Base-by-base conservation (phyloP, 306 rosid genomes). In the Cajanus cajan region DNA sequence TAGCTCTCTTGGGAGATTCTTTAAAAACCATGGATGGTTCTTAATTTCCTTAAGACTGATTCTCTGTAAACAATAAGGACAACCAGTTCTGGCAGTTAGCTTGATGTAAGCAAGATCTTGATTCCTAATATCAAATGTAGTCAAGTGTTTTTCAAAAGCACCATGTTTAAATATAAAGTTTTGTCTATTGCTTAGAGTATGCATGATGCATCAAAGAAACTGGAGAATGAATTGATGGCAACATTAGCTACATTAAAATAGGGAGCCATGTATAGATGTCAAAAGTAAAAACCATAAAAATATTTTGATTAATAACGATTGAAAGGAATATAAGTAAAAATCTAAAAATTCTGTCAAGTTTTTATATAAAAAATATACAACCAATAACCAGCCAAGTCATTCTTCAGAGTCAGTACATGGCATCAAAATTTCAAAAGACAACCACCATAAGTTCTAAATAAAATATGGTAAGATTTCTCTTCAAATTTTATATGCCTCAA, bases 1-100 rank as follows among this genome's bases (percentile, higher is more conserved):
- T 31, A 92, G 87, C 78, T 92, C 97, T 82, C 95, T 90, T n/a
- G 97, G 97, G 64, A 92, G 82, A 73, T 92, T 92, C 93, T 92
- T 92, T 47, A 92, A 28, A 71, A 90, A 90, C 97, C 97, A 92
- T 3, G 97, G 97, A 59, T 92, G 97, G 84, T 63, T 87, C 86
- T 89, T 92, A 65, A 92, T 92, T 45, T 92, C 97, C 90, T 87
- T 86, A 7, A 92, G 75, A 31, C 86, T 39, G 34, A 92, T 83
- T 86, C 97, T 92, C 97, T 92, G 87, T 50, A 36, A 62, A 61
- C 77, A 48, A 76, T 21, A 55, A 43, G 34, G 47, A 68, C 36
- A 73, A 52, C 77, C 47, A 39, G 44, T 4, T 52, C 55, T 25
- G 33, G 45, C 21, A 43, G 79, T 82, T 77, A 74, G 68, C 47